These are phyloP conservation scores for Cutaneotrichosporon cavernicola DNA, from an alignment of 1,284 basidiomycete species.

Conservation along the genomic window DNA sequence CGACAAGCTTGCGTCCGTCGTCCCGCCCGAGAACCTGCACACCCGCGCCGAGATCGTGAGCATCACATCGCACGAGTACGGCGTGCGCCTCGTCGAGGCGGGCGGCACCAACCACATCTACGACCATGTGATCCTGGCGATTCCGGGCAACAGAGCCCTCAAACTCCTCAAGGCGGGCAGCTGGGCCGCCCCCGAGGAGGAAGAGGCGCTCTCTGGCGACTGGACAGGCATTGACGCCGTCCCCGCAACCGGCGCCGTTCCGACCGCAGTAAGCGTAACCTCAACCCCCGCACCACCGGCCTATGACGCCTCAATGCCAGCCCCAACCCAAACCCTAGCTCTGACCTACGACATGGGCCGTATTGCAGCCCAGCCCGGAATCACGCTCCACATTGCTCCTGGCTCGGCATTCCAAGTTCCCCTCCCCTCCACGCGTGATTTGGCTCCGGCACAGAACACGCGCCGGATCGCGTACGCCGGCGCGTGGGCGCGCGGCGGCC, in stretches of 20 bases:
- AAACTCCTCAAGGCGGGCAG: conserved; percentile 62
- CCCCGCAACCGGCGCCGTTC: background rate
- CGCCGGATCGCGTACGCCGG: conserved; percentile 69
- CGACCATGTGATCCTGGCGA: conserved; percentile 74
- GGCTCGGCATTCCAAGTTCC: background rate
- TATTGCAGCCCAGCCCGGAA: conserved; percentile 64
- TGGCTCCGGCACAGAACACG: conserved; percentile 61
- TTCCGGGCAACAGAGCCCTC: conserved; percentile 68
- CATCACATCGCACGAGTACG: conserved; percentile 34
- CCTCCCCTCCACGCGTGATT: background rate
- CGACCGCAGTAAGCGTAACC: background rate
- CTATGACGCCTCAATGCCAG: conserved; percentile 13
- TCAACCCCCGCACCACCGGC: conserved; percentile 18
- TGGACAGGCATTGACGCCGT: conserved; percentile 1
- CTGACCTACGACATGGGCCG: conserved; percentile 77
- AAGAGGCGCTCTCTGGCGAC: conserved; percentile 29
- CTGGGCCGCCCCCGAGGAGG: conserved; percentile 62
- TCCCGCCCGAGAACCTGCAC: conserved; percentile 62
- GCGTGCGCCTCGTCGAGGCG: conserved; percentile 42
- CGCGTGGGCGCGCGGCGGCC: conserved; percentile 68
- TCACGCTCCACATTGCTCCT: background rate
- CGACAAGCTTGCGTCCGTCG: conserved; percentile 61
- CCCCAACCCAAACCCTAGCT: conserved; percentile 54
- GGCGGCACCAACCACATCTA: conserved; percentile 54
- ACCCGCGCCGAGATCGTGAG: conserved; percentile 60